Percentiles rank a stretch among this genome's conserved stretches.
Conservation (phyloP, 2,329 filamentous ascomycete species). For the Thielaviopsis populi region DNA sequence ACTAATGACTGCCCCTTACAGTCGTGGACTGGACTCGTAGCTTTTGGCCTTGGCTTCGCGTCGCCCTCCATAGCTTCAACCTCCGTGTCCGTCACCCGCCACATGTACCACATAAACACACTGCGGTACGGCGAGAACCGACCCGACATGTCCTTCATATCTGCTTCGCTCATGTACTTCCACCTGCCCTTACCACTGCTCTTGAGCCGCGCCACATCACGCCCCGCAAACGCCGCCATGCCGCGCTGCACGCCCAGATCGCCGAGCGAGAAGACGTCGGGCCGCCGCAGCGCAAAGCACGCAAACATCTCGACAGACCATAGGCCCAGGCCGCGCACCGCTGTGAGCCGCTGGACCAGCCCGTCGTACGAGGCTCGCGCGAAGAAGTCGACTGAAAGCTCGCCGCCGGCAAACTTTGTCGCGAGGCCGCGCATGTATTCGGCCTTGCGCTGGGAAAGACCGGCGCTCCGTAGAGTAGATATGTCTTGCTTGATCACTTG, state of each 20-base stretch:
- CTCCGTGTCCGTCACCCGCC: constrained; percentile 70
- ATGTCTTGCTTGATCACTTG: constrained; percentile 52
- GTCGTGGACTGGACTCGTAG: constrained; percentile 10
- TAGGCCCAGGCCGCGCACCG: constrained; percentile 69
- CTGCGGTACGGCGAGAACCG: constrained; percentile 77
- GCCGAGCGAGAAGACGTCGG: constrained; percentile 85
- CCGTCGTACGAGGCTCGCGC: constrained; percentile 67
- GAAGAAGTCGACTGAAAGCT: constrained; percentile 62
- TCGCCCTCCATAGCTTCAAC: constrained; percentile 40
- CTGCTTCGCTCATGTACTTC: constrained; percentile 93
- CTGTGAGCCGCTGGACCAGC: constrained; percentile 64
- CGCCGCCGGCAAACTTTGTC: constrained; percentile 60
- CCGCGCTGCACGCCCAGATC: constrained; percentile 90
- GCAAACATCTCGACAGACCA: constrained; percentile 99
- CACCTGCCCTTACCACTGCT: constrained; percentile 61
- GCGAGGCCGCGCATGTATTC: constrained; percentile 85
- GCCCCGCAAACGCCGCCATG: constrained; percentile 75
- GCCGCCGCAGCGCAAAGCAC: constrained; percentile 82
- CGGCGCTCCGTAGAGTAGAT: constrained; percentile 60
- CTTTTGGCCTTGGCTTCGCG: background rate
- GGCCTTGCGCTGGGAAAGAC: constrained; percentile 84
- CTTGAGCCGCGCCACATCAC: constrained; percentile 73
- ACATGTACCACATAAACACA: constrained; percentile 98
- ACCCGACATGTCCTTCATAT: constrained; percentile 73
- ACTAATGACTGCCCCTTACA: constrained; percentile 17